These are phyloP conservation scores for Quercus phellos DNA, from an alignment of 331 rosid species.

Conservation along the genomic window DNA sequence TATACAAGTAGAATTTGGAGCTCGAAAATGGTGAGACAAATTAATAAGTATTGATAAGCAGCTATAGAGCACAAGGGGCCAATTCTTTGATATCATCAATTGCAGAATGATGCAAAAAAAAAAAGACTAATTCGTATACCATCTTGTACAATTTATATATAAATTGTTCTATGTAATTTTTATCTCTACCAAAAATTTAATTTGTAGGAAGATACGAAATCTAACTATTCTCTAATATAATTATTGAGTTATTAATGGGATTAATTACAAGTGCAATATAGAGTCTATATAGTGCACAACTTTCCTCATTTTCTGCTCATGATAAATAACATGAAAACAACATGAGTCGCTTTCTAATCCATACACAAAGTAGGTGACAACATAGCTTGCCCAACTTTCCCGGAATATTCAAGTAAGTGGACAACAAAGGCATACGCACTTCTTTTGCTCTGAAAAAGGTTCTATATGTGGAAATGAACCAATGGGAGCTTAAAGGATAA, in stretches of 20 bases:
- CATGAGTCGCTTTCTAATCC: constrained; percentile 29
- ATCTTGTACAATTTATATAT: too few relatives aligned
- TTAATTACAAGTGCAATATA: background rate
- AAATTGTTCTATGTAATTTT: too few relatives aligned
- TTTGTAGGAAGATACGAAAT: background rate
- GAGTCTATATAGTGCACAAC: background rate
- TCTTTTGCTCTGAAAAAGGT: constrained; percentile 30
- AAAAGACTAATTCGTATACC: too few relatives aligned
- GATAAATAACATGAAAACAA: constrained; percentile 9
- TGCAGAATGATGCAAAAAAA: too few relatives aligned
- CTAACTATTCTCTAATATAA: background rate
- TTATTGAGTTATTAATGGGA: background rate
- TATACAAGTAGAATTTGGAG: too few relatives aligned
- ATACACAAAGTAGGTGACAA: background rate
- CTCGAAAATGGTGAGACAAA: too few relatives aligned
- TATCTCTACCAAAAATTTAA: too few relatives aligned
- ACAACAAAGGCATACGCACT: constrained; percentile 43
- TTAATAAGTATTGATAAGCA: too few relatives aligned
- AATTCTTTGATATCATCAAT: too few relatives aligned
- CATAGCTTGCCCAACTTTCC: constrained; percentile 6
- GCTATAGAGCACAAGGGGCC: too few relatives aligned
- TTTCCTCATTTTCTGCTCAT: constrained; percentile 20
- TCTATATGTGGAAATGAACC: constrained; percentile 4
- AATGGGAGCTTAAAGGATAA: constrained; percentile 3
- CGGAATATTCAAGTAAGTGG: constrained; percentile 38